Percentiles rank a stretch among this genome's conserved stretches.
Conservation (phyloP, 148 eudicot species). For the Chenopodium quinoa region DNA sequence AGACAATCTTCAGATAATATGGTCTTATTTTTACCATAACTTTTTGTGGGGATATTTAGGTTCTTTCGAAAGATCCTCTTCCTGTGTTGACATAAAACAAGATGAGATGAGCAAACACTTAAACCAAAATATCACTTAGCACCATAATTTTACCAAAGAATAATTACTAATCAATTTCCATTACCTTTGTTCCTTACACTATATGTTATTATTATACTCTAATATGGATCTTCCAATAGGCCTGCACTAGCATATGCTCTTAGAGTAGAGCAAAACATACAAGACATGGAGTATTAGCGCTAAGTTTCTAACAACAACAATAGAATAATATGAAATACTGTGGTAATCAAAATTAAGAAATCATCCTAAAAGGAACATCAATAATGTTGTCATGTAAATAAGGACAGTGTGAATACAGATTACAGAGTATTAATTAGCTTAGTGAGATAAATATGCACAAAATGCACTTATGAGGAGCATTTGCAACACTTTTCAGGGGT, state of each 20-base stretch:
- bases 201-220: not conserved
- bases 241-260: not conserved
- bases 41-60: slow-evolving; percentile 9
- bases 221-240: not conserved
- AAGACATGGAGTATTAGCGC: not conserved
- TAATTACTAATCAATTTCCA: not conserved
- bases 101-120: slow-evolving; percentile 1
- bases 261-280: not conserved
- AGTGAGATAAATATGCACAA: not conserved
- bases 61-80: not conserved
- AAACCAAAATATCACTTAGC: not conserved
- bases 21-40: slow-evolving; percentile 6
- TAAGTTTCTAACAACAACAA: not conserved
- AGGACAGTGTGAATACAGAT: not conserved
- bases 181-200: not conserved
- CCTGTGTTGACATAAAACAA: slow-evolving; percentile 13
- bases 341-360: not conserved
- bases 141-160: not conserved
- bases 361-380: not conserved
- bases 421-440: not conserved
- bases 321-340: not conserved
- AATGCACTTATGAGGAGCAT: not conserved
- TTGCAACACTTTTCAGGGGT: not conserved
- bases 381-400: not conserved
- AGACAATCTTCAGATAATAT: slow-evolving; percentile 19